Conservation (phyloP, 345 rosid species). For the Combretum micranthum region DNA sequence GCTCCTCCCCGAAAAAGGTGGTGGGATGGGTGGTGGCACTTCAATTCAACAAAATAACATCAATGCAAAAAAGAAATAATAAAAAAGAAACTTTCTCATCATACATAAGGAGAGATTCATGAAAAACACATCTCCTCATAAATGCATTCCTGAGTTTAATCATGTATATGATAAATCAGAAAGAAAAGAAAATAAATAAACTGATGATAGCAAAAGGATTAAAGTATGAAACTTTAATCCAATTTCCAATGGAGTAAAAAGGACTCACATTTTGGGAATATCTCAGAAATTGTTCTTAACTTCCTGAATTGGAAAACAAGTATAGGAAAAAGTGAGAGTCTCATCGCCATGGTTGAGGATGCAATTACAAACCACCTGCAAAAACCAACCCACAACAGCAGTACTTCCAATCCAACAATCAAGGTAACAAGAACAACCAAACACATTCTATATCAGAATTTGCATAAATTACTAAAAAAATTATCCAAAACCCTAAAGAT, state of each 20-base stretch:
- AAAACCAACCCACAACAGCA: conserved; percentile 17
- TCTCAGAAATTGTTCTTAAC: conserved; percentile 41
- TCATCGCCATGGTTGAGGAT: conserved; percentile 66
- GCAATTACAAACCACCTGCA: conserved; percentile 82
- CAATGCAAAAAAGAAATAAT: conserved; percentile 10
- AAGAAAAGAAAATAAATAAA: not conserved
- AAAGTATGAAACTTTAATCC: not conserved
- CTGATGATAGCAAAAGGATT: not conserved
- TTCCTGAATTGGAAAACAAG: conserved; percentile 62
- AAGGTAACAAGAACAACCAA: no score
- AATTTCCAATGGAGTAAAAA: not conserved
- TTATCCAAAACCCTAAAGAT: no score
- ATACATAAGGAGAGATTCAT: not conserved
- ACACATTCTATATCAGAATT: no score
- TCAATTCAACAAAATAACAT: conserved; percentile 22
- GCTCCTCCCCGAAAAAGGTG: conserved; percentile 75
- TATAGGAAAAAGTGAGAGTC: conserved; percentile 53
- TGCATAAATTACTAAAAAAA: no score
- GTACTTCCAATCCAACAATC: not conserved
- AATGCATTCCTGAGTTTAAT: not conserved
- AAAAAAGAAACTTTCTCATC: conserved; percentile 8
- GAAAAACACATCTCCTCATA: not conserved
- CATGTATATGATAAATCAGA: no score
- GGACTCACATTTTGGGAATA: conserved; percentile 64
- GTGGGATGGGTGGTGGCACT: conserved; percentile 89